A percentile compares a stretch with the other conserved stretches of the same genome.
Evolutionary conservation across 164 flowering plant genomes (phyloP).

Genomic region (Pachysandra terminalis): DNA sequence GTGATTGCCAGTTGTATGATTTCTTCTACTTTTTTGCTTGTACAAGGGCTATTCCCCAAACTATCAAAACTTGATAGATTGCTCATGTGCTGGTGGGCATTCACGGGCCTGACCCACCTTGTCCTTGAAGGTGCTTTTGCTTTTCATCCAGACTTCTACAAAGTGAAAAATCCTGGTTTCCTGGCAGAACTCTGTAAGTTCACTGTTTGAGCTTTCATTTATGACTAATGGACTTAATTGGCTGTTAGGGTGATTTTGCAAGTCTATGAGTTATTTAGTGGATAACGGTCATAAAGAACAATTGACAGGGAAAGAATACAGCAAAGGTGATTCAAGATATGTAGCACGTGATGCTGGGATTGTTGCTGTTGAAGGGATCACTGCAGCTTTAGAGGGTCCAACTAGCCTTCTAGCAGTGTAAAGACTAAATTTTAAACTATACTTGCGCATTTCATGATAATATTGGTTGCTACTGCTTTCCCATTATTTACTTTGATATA

Average conservation of each 20-base stretch:
- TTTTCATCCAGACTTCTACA: constrained; percentile 84
- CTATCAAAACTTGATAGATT: constrained; percentile 50
- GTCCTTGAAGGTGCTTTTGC: constrained; percentile 85
- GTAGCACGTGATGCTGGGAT: constrained; percentile 71
- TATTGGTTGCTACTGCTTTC: background rate
- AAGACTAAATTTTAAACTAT: constrained; percentile 16
- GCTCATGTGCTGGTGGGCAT: constrained; percentile 98
- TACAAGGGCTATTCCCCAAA: constrained; percentile 42
- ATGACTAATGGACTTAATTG: background rate
- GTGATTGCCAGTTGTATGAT: background rate
- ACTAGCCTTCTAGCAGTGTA: constrained; percentile 79
- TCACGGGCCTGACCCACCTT: constrained; percentile 88
- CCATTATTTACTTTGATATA: background rate
- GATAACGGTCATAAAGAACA: background rate
- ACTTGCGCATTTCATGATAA: background rate
- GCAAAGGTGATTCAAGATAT: constrained; percentile 98
- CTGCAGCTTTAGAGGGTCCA: constrained; percentile 89
- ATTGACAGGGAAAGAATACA: constrained; percentile 93
- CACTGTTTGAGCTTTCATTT: background rate
- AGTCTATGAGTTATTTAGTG: background rate
- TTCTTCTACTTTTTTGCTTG: background rate
- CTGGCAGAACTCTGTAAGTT: constrained; percentile 92
- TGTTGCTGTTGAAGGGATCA: constrained; percentile 82
- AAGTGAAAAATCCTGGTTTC: constrained; percentile 57
- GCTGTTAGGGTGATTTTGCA: background rate